A percentile compares a stretch with the other conserved stretches of the same genome.
Evolutionary conservation across 345 rosid genomes (phyloP).

Genomic region (Euphorbia lathyris): DNA sequence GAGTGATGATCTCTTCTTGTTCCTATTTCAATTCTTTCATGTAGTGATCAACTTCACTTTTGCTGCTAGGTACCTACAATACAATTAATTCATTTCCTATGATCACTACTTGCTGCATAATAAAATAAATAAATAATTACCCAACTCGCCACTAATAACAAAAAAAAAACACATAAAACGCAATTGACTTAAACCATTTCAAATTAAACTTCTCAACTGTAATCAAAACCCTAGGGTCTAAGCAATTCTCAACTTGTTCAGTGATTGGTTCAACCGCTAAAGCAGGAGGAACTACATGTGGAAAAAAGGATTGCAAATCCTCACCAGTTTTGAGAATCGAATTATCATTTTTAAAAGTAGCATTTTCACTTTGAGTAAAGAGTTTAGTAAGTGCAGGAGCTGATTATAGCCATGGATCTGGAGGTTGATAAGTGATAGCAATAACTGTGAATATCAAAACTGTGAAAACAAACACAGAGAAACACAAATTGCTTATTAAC

Average conservation of each 20-base stretch:
- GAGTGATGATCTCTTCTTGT: constrained; percentile 30
- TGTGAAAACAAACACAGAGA: constrained; percentile 81
- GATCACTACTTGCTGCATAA: no score
- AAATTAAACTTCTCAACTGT: constrained; percentile 78
- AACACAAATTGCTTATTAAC: constrained; percentile 80
- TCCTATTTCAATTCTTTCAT: constrained; percentile 28
- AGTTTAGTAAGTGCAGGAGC: constrained; percentile 78
- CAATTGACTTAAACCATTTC: constrained; percentile 62
- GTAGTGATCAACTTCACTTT: constrained; percentile 40
- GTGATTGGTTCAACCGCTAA: constrained; percentile 19
- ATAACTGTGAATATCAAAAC: constrained; percentile 75
- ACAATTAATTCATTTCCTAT: no score
- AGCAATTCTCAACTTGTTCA: constrained; percentile 59
- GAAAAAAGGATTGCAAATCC: constrained; percentile 40
- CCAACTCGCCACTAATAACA: no score
- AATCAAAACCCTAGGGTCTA: constrained; percentile 67
- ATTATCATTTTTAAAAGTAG: constrained; percentile 72
- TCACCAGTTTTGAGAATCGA: constrained; percentile 80
- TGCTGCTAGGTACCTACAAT: constrained; percentile 35
- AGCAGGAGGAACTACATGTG: constrained; percentile 15
- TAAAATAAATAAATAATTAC: no score
- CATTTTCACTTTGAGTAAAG: constrained; percentile 64
- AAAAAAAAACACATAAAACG: no score
- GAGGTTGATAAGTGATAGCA: constrained; percentile 92
- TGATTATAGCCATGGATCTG: constrained; percentile 94